Evolutionary conservation across 2,329 filamentous ascomycete species (phyloP).

Genomic region (Aschersonia sp.): DNA sequence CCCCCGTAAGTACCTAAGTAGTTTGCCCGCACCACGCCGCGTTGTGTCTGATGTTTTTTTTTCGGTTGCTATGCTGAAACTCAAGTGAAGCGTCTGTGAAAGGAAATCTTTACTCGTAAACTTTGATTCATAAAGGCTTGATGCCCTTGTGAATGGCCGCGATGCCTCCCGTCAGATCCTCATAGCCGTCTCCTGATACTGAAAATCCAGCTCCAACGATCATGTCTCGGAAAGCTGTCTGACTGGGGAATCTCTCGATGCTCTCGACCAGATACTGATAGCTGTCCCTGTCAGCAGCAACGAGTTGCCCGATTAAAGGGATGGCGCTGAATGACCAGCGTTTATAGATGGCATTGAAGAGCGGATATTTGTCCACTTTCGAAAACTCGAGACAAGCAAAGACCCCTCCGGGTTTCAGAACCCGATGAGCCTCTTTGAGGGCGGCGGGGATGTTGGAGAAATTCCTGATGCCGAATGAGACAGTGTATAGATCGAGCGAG

Average conservation of each 20-base stretch:
- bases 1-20: too few species aligned
- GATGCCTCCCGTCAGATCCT: conserved; percentile 83
- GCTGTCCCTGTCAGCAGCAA: conserved; percentile 84
- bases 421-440: conserved; percentile 68
- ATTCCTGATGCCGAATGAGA: conserved; percentile 94
- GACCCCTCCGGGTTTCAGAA: conserved; percentile 85
- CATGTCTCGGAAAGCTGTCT: conserved; percentile 72
- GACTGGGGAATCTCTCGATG: conserved; percentile 83
- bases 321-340: conserved; percentile 92
- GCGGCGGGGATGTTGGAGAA: conserved; percentile 85
- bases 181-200: conserved; percentile 69
- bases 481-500: conserved; percentile 88
- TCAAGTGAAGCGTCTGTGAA: too few species aligned
- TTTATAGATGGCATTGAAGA: conserved; percentile 83
- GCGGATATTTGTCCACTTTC: conserved; percentile 57
- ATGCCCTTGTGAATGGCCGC: conserved; percentile 95
- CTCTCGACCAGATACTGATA: conserved; percentile 99
- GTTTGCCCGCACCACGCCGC: too few species aligned
- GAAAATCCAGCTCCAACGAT: conserved; percentile 74
- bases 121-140: conserved; percentile 43
- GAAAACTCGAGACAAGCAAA: conserved; percentile 96
- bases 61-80: too few species aligned
- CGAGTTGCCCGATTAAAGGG: conserved; percentile 85
- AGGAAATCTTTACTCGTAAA: too few species aligned
- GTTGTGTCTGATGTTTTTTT: too few species aligned